phyloP scores from a whole-genome alignment of 768 basidiomycete genomes.

The Lanmaoa rubissima region DNA sequence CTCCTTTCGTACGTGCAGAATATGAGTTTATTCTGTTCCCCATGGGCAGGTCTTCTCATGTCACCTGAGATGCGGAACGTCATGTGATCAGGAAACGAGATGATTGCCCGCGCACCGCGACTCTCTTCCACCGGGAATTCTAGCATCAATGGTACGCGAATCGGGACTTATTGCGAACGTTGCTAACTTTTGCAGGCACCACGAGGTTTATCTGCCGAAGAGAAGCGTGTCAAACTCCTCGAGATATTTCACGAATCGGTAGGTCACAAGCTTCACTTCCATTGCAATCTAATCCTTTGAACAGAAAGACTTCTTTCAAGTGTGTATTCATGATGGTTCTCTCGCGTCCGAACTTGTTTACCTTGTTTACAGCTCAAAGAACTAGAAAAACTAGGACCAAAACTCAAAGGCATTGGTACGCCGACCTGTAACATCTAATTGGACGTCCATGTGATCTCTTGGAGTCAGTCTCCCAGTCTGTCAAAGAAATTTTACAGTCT shows the following conservation, averaged over 20 bases:
- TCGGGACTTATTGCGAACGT: background rate
- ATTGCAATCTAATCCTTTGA: background rate
- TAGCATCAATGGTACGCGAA: conserved; percentile 20
- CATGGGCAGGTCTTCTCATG: background rate
- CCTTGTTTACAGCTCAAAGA: conserved; percentile 67
- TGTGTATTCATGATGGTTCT: background rate
- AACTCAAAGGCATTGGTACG: conserved; percentile 87
- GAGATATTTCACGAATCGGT: conserved; percentile 96
- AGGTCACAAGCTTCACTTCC: conserved; percentile 1
- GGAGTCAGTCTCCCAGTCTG: conserved; percentile 73
- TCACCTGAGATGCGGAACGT: conserved; percentile 8
- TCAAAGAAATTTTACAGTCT: conserved; percentile 88
- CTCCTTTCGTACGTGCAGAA: conserved; percentile 23
- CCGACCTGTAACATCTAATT: background rate
- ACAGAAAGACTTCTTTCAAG: conserved; percentile 85
- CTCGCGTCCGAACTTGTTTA: background rate
- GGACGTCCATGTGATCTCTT: background rate
- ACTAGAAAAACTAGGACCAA: conserved; percentile 84
- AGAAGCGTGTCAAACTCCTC: conserved; percentile 84
- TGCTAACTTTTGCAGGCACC: conserved; percentile 51
- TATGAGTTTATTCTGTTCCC: conserved; percentile 21
- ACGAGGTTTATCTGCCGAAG: conserved; percentile 83
- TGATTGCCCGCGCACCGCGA: background rate
- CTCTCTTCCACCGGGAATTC: background rate
- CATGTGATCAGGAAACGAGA: conserved; percentile 24